Evolutionary conservation across 495 filamentous ascomycete genomes (phyloP).

Genomic region (Xylaria palmicola): DNA sequence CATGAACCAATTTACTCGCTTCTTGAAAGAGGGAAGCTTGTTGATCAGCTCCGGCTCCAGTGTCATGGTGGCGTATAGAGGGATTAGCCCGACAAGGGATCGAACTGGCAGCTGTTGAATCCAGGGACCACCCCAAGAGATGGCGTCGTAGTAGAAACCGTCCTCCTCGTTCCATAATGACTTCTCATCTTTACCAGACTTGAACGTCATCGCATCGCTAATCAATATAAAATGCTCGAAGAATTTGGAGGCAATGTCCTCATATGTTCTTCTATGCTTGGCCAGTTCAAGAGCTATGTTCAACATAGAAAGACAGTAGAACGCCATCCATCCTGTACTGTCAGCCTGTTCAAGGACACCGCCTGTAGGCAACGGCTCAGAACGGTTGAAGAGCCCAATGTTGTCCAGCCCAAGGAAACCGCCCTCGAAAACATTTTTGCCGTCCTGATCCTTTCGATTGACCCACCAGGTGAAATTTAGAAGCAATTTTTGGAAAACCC

Average conservation of each 20-base stretch:
- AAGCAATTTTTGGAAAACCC: conserved; percentile 93
- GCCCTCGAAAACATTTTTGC: conserved; percentile 95
- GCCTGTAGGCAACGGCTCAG: conserved; percentile 89
- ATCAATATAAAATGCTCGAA: conserved; percentile 98
- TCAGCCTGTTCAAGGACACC: conserved; percentile 94
- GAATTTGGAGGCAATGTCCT: conserved; percentile 97
- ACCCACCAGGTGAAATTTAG: conserved; percentile 99
- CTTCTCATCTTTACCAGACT: conserved; percentile 69
- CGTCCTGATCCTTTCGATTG: conserved; percentile 89
- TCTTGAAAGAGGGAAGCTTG: conserved; percentile 90
- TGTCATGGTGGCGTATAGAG: conserved; percentile 86
- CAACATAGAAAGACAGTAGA: conserved; percentile 92
- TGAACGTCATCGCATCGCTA: conserved; percentile 95
- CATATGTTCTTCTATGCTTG: conserved; percentile 93
- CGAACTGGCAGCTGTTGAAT: conserved; percentile 87
- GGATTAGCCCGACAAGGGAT: conserved; percentile 90
- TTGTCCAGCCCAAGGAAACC: conserved; percentile 97
- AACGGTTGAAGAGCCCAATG: conserved; percentile 97
- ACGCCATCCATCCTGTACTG: conserved; percentile 98
- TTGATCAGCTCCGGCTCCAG: conserved; percentile 92
- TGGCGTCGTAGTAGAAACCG: conserved; percentile 97
- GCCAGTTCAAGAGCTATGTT: conserved; percentile 94
- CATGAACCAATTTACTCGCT: conserved; percentile 88
- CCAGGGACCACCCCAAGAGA: conserved; percentile 90
- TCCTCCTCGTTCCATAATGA: conserved; percentile 95